phyloP scores from a whole-genome alignment of 345 rosid genomes.

The Moricandia arvensis region DNA sequence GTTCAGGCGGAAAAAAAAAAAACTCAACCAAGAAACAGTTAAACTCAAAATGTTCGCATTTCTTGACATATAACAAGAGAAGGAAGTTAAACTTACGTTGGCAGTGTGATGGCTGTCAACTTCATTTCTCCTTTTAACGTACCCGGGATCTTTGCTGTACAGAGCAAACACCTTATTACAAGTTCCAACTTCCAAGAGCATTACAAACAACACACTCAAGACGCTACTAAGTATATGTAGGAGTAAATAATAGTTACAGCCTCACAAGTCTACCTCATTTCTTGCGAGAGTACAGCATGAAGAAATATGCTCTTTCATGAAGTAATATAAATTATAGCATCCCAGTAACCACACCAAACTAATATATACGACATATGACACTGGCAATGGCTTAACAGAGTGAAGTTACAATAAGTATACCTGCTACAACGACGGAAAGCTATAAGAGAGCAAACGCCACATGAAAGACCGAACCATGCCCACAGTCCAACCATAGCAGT shows the following conservation, averaged over 20 bases:
- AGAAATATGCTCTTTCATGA: not conserved
- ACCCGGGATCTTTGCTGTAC: slow-evolving; percentile 93
- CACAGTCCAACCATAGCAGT: slow-evolving; percentile 86
- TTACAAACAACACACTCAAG: not conserved
- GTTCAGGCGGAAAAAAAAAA: not conserved
- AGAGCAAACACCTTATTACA: slow-evolving; percentile 15
- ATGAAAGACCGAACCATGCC: slow-evolving; percentile 73
- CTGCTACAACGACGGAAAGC: slow-evolving; percentile 73
- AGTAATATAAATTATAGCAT: not conserved
- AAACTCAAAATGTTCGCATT: not conserved
- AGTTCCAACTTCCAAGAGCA: not conserved
- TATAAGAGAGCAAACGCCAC: slow-evolving; percentile 56
- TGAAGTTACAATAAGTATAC: slow-evolving; percentile 42
- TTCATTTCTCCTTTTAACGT: slow-evolving; percentile 50
- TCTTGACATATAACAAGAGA: slow-evolving; percentile 17
- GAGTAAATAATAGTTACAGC: slow-evolving; percentile 2
- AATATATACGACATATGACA: not conserved
- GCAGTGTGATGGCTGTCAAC: slow-evolving; percentile 32
- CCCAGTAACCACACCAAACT: not conserved
- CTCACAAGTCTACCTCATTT: slow-evolving; percentile 19
- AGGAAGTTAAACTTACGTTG: slow-evolving; percentile 15
- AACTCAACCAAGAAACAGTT: not conserved
- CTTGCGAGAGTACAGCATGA: not conserved
- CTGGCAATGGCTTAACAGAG: not conserved
- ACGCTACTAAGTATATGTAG: not conserved